phyloP scores from a whole-genome alignment of 306 rosid genomes.

The Aeschynomene evenia region DNA sequence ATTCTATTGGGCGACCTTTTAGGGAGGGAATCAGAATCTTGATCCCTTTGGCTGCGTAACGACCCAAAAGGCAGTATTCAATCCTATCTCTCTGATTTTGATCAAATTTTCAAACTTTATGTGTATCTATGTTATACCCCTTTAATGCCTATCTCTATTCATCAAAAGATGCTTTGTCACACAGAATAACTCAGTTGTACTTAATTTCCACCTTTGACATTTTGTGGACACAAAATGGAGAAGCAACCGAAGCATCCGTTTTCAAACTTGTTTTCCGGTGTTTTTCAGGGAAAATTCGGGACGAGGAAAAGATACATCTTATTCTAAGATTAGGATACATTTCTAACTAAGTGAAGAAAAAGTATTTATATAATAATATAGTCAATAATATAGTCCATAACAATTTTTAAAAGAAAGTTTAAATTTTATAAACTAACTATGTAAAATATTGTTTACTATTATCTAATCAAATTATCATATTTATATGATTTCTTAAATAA shows the following conservation, averaged over 20 bases:
- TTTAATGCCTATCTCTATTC: neutral
- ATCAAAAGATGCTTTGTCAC: conserved; percentile 2
- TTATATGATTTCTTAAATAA: no score
- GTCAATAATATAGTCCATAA: no score
- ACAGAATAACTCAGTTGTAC: conserved; percentile 1
- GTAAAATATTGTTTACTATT: no score
- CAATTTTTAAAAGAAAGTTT: no score
- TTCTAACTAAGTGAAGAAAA: no score
- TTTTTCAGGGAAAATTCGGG: neutral
- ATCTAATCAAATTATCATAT: no score
- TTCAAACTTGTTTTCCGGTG: conserved; percentile 27
- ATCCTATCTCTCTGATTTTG: neutral
- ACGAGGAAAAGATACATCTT: no score
- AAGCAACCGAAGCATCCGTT: conserved; percentile 17
- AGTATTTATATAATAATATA: no score
- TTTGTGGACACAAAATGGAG: conserved; percentile 6
- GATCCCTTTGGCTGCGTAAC: neutral
- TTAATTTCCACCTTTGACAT: conserved; percentile 13
- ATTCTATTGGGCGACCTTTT: neutral
- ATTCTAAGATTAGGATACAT: no score
- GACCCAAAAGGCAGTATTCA: neutral
- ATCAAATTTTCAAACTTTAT: neutral
- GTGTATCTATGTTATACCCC: neutral
- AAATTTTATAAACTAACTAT: no score
- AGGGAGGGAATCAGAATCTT: conserved; percentile 9